These are phyloP conservation scores for Lentinula detonsa DNA, from an alignment of 768 basidiomycete species.

Conservation along the genomic window DNA sequence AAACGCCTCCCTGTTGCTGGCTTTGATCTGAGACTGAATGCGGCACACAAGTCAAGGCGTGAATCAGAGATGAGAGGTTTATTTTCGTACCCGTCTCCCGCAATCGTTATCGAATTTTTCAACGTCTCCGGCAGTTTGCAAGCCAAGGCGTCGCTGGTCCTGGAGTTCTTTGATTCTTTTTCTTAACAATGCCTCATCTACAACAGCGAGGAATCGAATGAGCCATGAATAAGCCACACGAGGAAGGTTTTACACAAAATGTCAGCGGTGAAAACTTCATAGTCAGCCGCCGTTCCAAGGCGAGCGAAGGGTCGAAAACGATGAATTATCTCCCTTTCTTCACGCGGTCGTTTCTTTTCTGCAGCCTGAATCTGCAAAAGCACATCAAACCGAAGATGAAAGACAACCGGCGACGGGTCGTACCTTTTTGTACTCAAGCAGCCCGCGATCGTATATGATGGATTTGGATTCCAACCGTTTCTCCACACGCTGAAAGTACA, in stretches of 20 bases:
- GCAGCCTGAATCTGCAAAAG: conserved; percentile 71
- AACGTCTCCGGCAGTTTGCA: conserved; percentile 81
- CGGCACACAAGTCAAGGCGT: not conserved
- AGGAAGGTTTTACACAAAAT: conserved; percentile 66
- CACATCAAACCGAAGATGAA: not conserved
- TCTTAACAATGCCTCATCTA: conserved; percentile 84
- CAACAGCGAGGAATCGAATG: not conserved
- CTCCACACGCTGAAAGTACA: conserved; percentile 85
- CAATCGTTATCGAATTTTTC: conserved; percentile 82
- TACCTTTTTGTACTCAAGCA: conserved; percentile 94
- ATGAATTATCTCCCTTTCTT: conserved; percentile 87
- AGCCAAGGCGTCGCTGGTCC: conserved; percentile 79
- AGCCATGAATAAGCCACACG: not conserved
- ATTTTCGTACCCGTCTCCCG: conserved; percentile 57
- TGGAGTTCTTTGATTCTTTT: conserved; percentile 91
- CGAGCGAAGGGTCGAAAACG: conserved; percentile 88
- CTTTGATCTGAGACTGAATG: conserved; percentile 56
- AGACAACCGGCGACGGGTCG: conserved; percentile 11
- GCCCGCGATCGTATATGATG: conserved; percentile 85
- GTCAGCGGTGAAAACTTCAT: conserved; percentile 82
- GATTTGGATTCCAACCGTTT: conserved; percentile 82
- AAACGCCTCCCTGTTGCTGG: conserved; percentile 52
- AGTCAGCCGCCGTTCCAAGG: conserved; percentile 88
- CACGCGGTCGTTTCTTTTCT: conserved; percentile 86
- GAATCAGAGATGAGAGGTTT: not conserved